Evolutionary conservation across 306 rosid species (phyloP).

Genomic region (Sophora flavescens): DNA sequence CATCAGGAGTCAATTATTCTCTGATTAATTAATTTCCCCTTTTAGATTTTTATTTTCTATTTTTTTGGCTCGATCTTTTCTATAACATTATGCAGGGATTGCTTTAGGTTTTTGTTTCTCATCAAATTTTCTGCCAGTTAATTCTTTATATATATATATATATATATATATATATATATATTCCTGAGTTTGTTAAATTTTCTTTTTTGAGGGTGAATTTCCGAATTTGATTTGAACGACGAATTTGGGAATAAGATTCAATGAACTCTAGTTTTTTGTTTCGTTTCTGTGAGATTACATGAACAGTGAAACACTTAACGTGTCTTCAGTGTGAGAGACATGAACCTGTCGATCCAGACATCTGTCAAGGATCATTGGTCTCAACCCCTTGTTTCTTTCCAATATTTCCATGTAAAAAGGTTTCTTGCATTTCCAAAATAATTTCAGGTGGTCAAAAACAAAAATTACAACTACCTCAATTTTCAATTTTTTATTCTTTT

Average conservation of each 20-base stretch:
- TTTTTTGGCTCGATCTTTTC: slow-evolving; percentile 11
- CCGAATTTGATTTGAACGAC: not conserved
- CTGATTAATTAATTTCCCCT: slow-evolving; percentile 16
- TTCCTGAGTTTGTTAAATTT: not conserved
- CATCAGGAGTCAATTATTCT: slow-evolving; percentile 23
- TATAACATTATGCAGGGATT: slow-evolving; percentile 38
- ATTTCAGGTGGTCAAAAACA: slow-evolving; percentile 47
- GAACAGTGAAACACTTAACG: slow-evolving; percentile 57
- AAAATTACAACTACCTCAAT: slow-evolving; percentile 41
- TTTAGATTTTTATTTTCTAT: not conserved
- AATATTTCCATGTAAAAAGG: slow-evolving; percentile 1
- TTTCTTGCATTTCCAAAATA: slow-evolving; percentile 46
- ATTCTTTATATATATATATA: too few species aligned
- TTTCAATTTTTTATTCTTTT: slow-evolving; percentile 25
- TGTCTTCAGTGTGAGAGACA: slow-evolving; percentile 66
- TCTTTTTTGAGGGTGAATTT: not conserved
- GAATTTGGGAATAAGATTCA: slow-evolving; percentile 39
- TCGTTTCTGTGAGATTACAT: slow-evolving; percentile 46
- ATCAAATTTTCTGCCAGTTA: too few species aligned
- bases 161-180: too few species aligned
- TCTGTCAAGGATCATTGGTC: slow-evolving; percentile 49
- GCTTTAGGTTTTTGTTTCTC: slow-evolving; percentile 27
- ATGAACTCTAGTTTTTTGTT: slow-evolving; percentile 36
- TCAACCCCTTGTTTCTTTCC: slow-evolving; percentile 56
- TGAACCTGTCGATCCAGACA: slow-evolving; percentile 54